Base-by-base conservation (phyloP, 345 rosid species). In the Kernera saxatilis region DNA sequence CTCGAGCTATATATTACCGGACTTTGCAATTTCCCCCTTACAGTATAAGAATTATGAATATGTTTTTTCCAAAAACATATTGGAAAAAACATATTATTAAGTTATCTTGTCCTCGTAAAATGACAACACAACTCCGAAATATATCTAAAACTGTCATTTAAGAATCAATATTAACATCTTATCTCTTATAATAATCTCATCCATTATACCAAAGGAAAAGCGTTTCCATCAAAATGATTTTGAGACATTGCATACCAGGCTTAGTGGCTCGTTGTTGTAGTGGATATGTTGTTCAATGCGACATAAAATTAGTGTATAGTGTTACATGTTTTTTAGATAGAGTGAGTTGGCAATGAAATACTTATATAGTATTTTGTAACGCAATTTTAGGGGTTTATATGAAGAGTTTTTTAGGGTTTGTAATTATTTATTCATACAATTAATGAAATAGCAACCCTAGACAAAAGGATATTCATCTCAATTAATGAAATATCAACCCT, bases 21-120 rank as follows among this genome's bases (percentile, higher is more conserved):
- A 61, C 44, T 71, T 50, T 50, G 40, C 74, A 76, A 77, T 83
- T 49, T 68, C 30, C 72, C 37, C 37, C 26, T 26, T 3, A 37
- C 8, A 75, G 48, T 53, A 17, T 41, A 36, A 61, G 32, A 36
- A 71, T 25, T 62, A 57, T 32, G 27, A 37, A 57, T 61, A 33
- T 51, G 23, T 51, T 39, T 19, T 40, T 12, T 1, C 56, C 59
- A 14, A 27, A 59, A 49, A 60, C 41, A 70, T 61, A 45, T 29
- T 44, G 30, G n/a, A n/a, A n/a, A n/a, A n/a, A n/a, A n/a, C n/a
- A n/a, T 15, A 40, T n/a, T 40, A 40, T 6, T 14, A 57, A 30
- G 41, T 44, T 15, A 4, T n/a, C 41, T 12, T 4, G 32, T 69
- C 55, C 54, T 32, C 35, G 55, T 44, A 69, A 68, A 69, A 30